A percentile compares a stretch with the other conserved stretches of the same genome.
Conservation (phyloP, 495 filamentous ascomycete genomes). For the Neurospora sp. region DNA sequence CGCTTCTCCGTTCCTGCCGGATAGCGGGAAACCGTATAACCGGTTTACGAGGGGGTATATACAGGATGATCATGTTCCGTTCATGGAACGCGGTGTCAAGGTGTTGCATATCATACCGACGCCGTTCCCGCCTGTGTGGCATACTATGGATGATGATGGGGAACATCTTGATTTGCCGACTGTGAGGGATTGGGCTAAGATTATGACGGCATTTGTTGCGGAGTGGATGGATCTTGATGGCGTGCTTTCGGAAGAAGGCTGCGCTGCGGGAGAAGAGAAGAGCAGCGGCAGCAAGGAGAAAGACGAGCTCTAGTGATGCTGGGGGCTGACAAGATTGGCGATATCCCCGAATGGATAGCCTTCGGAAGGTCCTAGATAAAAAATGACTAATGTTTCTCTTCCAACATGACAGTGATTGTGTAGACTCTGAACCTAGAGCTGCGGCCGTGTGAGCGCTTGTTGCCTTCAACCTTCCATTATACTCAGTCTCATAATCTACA, state of each 20-base stretch:
- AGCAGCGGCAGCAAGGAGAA: slow-evolving; percentile 5
- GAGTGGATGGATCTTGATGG: slow-evolving; percentile 93
- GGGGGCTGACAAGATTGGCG: not conserved
- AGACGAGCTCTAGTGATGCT: slow-evolving; percentile 12
- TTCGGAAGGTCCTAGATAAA: not conserved
- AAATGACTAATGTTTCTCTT: not conserved
- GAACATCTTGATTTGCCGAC: slow-evolving; percentile 77
- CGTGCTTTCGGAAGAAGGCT: slow-evolving; percentile 32
- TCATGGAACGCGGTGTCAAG: slow-evolving; percentile 74
- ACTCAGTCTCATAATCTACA: too few species aligned
- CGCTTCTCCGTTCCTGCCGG: slow-evolving; percentile 30
- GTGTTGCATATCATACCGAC: slow-evolving; percentile 78
- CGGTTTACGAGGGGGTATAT: slow-evolving; percentile 42
- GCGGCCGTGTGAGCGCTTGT: too few species aligned
- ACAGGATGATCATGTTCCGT: slow-evolving; percentile 84
- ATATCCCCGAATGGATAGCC: too few species aligned
- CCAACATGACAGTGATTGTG: too few species aligned
- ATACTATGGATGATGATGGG: slow-evolving; percentile 72
- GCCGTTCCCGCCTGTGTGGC: slow-evolving; percentile 82
- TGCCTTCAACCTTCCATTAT: too few species aligned
- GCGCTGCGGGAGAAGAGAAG: not conserved
- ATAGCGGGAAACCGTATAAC: slow-evolving; percentile 42
- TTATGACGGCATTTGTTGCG: slow-evolving; percentile 73
- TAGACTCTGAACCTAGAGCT: too few species aligned
- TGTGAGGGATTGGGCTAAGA: slow-evolving; percentile 76